Percentiles rank a stretch among this genome's conserved stretches.
These are phyloP conservation scores for Allium fistulosum DNA, from an alignment of 106 monocot genomes.

Conservation along the genomic window DNA sequence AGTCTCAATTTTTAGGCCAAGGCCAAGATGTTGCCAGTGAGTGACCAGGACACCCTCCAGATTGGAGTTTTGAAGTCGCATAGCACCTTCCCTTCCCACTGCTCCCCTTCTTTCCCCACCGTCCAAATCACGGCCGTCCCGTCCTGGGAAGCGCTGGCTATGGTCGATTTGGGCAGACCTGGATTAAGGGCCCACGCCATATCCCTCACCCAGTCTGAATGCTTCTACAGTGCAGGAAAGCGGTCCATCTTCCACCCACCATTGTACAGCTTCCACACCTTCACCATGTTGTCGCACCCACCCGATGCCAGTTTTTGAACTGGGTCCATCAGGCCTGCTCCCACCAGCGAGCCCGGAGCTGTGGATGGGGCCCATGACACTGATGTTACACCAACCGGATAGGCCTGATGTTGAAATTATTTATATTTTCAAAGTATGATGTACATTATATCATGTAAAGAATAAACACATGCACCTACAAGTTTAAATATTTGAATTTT, in stretches of 20 bases:
- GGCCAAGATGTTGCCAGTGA: conserved; percentile 25
- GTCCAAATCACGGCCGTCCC: conserved; percentile 29
- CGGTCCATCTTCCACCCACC: conserved; percentile 25
- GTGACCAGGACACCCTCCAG: conserved; percentile 20
- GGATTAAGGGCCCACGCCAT: conserved; percentile 24
- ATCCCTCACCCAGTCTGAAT: conserved; percentile 26
- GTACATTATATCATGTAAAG: too few species aligned
- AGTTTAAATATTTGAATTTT: too few species aligned
- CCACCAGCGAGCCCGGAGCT: conserved; percentile 17
- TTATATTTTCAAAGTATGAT: too few species aligned
- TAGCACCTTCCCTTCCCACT: conserved; percentile 27
- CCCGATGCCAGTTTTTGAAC: conserved; percentile 21
- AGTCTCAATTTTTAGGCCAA: conserved; percentile 5
- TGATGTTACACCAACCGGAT: conserved; percentile 23
- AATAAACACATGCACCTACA: too few species aligned
- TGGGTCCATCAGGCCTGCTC: conserved; percentile 10
- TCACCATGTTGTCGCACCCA: conserved; percentile 23
- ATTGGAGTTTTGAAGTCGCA: conserved; percentile 14
- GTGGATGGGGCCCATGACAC: conserved; percentile 21
- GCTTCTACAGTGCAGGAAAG: conserved; percentile 26
- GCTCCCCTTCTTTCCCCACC: conserved; percentile 20
- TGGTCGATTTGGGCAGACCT: conserved; percentile 27
- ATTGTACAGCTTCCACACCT: conserved; percentile 25
- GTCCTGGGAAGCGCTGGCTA: conserved; percentile 25
- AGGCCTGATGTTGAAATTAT: conserved; percentile 5